These are phyloP conservation scores for Dactylellina sp. DNA, from an alignment of 2,329 filamentous ascomycete species.

Conservation along the genomic window DNA sequence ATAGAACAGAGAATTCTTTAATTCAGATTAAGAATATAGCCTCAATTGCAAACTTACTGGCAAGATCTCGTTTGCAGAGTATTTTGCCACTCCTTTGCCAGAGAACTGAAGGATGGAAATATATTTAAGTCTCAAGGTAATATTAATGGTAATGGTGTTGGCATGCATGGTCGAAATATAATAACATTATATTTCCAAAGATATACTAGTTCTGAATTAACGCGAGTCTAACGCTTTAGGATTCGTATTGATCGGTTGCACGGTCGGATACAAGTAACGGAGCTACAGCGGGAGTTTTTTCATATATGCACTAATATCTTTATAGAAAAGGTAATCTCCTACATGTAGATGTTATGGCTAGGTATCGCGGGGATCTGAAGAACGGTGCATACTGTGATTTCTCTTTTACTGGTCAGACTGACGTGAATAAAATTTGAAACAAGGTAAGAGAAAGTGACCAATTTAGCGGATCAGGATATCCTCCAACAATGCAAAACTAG, in stretches of 20 bases:
- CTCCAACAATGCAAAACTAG: no score
- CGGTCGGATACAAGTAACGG: slow-evolving; percentile 9
- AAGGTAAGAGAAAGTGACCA: neutral
- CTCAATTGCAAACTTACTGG: slow-evolving; percentile 58
- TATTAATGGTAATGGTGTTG: slow-evolving; percentile 58
- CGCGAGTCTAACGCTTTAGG: slow-evolving; percentile 59
- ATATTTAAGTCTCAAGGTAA: slow-evolving; percentile 61
- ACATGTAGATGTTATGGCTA: slow-evolving; percentile 10
- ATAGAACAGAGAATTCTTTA: no score
- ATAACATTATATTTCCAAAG: no score
- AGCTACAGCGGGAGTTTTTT: neutral
- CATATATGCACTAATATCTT: neutral
- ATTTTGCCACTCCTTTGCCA: slow-evolving; percentile 59
- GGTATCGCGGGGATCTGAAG: slow-evolving; percentile 28
- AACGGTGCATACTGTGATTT: slow-evolving; percentile 14
- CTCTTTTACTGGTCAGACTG: slow-evolving; percentile 9
- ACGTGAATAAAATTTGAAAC: neutral
- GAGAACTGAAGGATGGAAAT: slow-evolving; percentile 58
- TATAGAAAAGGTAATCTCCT: slow-evolving; percentile 25
- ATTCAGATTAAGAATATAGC: no score
- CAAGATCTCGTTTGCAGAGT: slow-evolving; percentile 59
- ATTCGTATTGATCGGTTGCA: slow-evolving; percentile 58
- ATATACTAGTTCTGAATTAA: no score
- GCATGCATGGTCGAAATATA: slow-evolving; percentile 59
- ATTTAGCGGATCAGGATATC: slow-evolving; percentile 27